Evolutionary conservation across 192 early-diverging fungal genomes (phyloP), one percentile per base, ranked within the genome.

Genomic region (Fimicolochytrium jonesii): DNA sequence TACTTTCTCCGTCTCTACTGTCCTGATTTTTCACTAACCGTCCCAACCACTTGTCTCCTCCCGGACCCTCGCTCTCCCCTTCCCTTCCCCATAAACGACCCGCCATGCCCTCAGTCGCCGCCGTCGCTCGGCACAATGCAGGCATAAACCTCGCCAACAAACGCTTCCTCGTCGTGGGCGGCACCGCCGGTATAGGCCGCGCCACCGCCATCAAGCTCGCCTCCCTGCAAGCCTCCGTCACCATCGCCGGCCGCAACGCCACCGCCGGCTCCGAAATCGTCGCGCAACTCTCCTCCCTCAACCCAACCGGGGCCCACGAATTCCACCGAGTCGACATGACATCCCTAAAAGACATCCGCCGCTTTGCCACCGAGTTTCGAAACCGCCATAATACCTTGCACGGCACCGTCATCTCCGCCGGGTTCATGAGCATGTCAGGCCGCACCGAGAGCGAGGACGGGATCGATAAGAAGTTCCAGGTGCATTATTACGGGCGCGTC

Each of bases 101-200:
- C n/a, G n/a, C n/a, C n/a, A n/a, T n/a, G n/a, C n/a, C n/a, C n/a
- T n/a, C n/a, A n/a, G n/a, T n/a, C n/a, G n/a, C n/a, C n/a, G n/a
- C n/a, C n/a, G n/a, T n/a, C n/a, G n/a, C n/a, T n/a, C n/a, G n/a
- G n/a, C n/a, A 55, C 31, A 70, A 64, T 37, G 60, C 61, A 18
- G n/a, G n/a, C 1, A 6, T 50, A 6, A 53, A 45, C 6, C 57
- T 69, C 42, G 42, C 50, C 4, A 32, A 39, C 37, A 60, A 53
- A 32, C 45, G 23, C 20, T 54, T 53, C 32, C 41, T 74, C 34
- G 53, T 74, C n/a, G 68, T 70, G 5, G 72, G 72, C 36, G 72
- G 68, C 22, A 74, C 72, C 15, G 22, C 70, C 0, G 72, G 73
- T 11, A 75, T 75, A 31, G 73, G 73, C 7, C 36, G 31, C n/a